Percentiles rank a stretch among this genome's conserved stretches.
phyloP scores from a whole-genome alignment of 768 basidiomycete species.

The Russula olivacea region DNA sequence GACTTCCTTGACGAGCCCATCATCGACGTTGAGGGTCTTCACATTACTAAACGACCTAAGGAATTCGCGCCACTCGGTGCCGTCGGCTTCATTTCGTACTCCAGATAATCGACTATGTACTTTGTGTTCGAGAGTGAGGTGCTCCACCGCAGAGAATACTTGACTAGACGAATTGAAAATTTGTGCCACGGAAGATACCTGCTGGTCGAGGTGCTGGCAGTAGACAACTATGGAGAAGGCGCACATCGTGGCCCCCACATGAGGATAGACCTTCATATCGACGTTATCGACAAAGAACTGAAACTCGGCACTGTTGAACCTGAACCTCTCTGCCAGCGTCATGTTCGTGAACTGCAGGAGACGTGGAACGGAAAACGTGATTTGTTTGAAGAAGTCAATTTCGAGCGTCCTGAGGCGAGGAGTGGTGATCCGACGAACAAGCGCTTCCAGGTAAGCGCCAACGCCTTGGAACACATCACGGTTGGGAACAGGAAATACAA shows the following conservation, averaged over 20 bases:
- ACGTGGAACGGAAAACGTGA: not conserved
- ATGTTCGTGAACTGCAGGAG: not conserved
- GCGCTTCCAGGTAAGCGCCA: not conserved
- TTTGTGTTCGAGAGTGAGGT: no score
- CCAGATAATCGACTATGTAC: no score
- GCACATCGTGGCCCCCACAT: not conserved
- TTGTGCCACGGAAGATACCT: no score
- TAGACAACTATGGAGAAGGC: not conserved
- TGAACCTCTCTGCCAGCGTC: not conserved
- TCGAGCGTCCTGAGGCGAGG: not conserved
- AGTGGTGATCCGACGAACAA: not conserved
- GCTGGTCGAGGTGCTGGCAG: not conserved
- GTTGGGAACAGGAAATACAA: not conserved
- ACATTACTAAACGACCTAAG: no score
- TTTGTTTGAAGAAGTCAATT: not conserved
- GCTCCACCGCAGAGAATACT: no score
- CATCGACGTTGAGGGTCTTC: no score
- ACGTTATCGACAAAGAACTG: not conserved
- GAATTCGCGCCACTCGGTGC: no score
- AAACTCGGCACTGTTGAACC: not conserved
- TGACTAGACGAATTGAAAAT: no score
- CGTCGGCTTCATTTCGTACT: no score
- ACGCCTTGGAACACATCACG: not conserved
- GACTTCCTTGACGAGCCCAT: no score
- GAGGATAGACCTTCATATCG: not conserved